Percentiles rank a stretch among this genome's conserved stretches.
phyloP scores from a whole-genome alignment of 2,329 filamentous ascomycete species.

The Akanthomyces dipterigenus region DNA sequence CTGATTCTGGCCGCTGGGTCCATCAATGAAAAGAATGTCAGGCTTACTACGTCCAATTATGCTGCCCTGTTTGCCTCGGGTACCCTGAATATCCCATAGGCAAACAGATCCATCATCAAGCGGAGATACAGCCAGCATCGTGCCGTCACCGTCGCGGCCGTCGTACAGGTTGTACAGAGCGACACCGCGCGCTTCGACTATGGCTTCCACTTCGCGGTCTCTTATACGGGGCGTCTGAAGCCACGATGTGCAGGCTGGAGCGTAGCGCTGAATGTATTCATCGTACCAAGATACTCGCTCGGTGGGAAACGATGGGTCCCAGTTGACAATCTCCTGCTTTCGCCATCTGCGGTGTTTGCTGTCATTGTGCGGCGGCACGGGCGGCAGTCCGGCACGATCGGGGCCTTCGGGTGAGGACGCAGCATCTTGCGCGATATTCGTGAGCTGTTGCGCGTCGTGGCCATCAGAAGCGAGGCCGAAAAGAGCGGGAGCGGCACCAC shows the following conservation, averaged over 20 bases:
- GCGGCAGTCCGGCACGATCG: slow-evolving; percentile 30
- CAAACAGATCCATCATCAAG: slow-evolving; percentile 84
- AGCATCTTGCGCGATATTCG: not conserved
- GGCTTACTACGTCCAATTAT: slow-evolving; percentile 60
- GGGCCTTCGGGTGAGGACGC: slow-evolving; percentile 3
- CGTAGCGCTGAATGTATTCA: slow-evolving; percentile 80
- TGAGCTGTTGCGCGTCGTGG: not conserved
- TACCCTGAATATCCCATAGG: slow-evolving; percentile 69
- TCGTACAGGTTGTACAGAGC: slow-evolving; percentile 54
- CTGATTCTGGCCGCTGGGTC: slow-evolving; percentile 36
- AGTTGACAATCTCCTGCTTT: slow-evolving; percentile 61
- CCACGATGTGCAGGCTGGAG: slow-evolving; percentile 69
- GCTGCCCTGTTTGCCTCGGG: slow-evolving; percentile 47
- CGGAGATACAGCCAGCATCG: slow-evolving; percentile 61
- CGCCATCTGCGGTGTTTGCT: slow-evolving; percentile 18
- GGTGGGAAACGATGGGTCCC: slow-evolving; percentile 69
- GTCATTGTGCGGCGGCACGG: slow-evolving; percentile 22
- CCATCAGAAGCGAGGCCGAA: not conserved
- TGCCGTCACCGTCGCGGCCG: slow-evolving; percentile 38
- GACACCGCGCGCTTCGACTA: slow-evolving; percentile 65
- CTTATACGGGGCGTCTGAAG: slow-evolving; percentile 53
- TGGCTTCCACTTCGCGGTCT: slow-evolving; percentile 35
- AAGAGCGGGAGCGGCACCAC: not conserved
- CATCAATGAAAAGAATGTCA: slow-evolving; percentile 59
- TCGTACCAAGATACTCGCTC: slow-evolving; percentile 80